Evolutionary conservation across 768 basidiomycete species (phyloP).

Genomic region (Suillus tomentosus): DNA sequence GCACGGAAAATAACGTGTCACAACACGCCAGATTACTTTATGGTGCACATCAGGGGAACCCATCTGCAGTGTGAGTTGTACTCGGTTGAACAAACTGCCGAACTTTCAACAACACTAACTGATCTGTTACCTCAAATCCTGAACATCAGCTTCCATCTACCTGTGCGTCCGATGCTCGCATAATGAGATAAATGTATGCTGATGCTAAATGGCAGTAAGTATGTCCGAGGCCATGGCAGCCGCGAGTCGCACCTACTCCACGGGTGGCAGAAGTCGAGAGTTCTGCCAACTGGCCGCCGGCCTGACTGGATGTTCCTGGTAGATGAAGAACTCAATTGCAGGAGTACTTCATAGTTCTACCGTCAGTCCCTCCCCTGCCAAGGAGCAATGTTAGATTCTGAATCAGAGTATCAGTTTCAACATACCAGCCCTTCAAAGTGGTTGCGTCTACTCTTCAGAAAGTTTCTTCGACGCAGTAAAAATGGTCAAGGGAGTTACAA

Average conservation of each 20-base stretch:
- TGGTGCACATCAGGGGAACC: background rate
- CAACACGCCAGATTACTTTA: background rate
- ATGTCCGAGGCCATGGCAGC: background rate
- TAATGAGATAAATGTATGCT: background rate
- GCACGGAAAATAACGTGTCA: background rate
- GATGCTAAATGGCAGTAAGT: background rate
- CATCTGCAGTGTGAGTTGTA: background rate
- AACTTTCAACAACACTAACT: background rate
- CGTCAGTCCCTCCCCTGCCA: background rate
- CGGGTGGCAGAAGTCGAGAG: background rate
- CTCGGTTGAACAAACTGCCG: background rate
- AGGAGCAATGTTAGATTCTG: background rate
- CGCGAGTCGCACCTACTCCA: background rate
- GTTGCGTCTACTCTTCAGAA: background rate
- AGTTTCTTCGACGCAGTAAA: background rate
- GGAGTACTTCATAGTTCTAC: background rate
- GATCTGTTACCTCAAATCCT: background rate
- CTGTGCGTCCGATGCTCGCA: background rate
- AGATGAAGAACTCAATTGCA: background rate
- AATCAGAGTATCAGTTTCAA: background rate
- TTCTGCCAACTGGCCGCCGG: background rate
- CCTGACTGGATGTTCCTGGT: background rate
- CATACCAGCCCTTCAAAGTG: background rate
- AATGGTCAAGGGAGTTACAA: background rate
- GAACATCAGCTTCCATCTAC: background rate